phyloP scores from a whole-genome alignment of 2,329 filamentous ascomycete species.

The Myrmaecium sp. region DNA sequence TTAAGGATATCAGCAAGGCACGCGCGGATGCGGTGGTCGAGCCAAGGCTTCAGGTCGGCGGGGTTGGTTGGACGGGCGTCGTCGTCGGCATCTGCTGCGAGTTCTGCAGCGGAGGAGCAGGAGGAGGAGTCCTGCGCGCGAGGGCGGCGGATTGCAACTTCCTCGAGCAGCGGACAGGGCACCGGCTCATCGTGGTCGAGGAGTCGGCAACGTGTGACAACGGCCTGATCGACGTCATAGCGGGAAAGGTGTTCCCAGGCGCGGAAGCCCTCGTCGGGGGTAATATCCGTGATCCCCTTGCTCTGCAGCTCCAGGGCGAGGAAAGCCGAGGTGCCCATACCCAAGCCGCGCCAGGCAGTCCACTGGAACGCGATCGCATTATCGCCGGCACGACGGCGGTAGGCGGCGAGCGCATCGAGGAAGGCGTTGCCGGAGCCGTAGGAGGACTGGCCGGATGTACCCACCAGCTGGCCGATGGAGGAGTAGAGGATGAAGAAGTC shows the following conservation, averaged over 20 bases:
- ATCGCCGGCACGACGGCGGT: slow-evolving; percentile 17
- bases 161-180: slow-evolving; percentile 12
- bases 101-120: too few relatives aligned
- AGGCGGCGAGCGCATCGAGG: slow-evolving; percentile 6
- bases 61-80: slow-evolving; percentile 2
- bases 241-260: slow-evolving; percentile 24
- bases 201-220: slow-evolving; percentile 17
- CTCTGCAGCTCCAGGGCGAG: slow-evolving; percentile 23
- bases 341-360: slow-evolving; percentile 26
- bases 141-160: slow-evolving; percentile 7
- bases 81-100: neutral
- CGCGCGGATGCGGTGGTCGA: slow-evolving; percentile 15
- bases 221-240: slow-evolving; percentile 22
- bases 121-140: neutral
- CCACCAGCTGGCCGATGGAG: slow-evolving; percentile 4
- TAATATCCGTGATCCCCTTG: slow-evolving; percentile 28
- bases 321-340: slow-evolving; percentile 21
- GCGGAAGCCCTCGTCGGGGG: slow-evolving; percentile 23
- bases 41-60: slow-evolving; percentile 14
- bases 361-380: slow-evolving; percentile 26
- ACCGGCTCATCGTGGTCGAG: slow-evolving; percentile 17
- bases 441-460: slow-evolving; percentile 4
- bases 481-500: slow-evolving; percentile 9
- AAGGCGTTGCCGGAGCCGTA: slow-evolving; percentile 9
- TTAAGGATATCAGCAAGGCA: slow-evolving; percentile 20